Percentiles rank a stretch among this genome's conserved stretches.
Evolutionary conservation across 345 rosid species (phyloP).

Genomic region (Lepidium didymum): DNA sequence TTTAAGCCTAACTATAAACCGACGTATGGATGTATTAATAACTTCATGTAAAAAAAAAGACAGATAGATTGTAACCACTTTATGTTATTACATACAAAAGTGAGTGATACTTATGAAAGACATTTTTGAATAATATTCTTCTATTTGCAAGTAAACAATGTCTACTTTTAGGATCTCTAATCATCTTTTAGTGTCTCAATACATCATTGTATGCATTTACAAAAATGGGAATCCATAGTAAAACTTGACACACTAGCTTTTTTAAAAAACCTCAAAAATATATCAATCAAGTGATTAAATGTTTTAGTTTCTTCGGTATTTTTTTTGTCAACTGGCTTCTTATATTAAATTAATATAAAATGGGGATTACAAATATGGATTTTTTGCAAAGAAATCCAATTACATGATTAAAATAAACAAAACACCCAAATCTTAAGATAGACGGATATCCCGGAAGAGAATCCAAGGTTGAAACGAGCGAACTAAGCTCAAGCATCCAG

Average conservation of each 20-base stretch:
- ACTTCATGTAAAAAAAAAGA: background rate
- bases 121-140: constrained; percentile 7
- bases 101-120: constrained; percentile 13
- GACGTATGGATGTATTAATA: constrained; percentile 11
- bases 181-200: background rate
- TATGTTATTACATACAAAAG: constrained; percentile 14
- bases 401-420: too few species aligned
- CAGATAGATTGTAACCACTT: constrained; percentile 18
- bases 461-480: too few species aligned
- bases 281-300: too few species aligned
- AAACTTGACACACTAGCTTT: background rate
- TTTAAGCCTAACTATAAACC: constrained; percentile 7
- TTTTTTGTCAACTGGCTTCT: too few species aligned
- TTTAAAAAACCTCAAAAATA: too few species aligned
- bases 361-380: too few species aligned
- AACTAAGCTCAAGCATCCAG: too few species aligned
- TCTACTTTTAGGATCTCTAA: background rate
- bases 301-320: too few species aligned
- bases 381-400: too few species aligned
- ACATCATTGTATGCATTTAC: background rate
- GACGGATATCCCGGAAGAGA: too few species aligned
- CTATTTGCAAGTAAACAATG: background rate
- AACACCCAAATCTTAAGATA: too few species aligned
- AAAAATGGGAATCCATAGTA: background rate
- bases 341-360: too few species aligned